phyloP scores from a whole-genome alignment of 2,329 filamentous ascomycete genomes.

The Orbilia blumenaviensis region DNA sequence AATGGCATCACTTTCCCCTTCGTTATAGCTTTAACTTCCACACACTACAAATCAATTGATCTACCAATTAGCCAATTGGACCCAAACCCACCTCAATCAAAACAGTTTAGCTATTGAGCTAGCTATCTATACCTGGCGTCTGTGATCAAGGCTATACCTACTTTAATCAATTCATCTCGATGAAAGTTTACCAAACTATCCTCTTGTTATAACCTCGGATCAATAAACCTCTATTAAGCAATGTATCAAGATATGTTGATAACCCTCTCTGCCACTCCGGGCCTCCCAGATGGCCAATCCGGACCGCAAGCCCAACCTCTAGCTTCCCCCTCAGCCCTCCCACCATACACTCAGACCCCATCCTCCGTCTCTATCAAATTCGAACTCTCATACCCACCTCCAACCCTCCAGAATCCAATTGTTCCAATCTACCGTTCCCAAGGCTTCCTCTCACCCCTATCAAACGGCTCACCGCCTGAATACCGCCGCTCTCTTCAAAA shows the following conservation, averaged over 20 bases:
- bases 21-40: background rate
- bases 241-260: background rate
- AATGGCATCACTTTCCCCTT: background rate
- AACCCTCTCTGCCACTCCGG: background rate
- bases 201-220: background rate
- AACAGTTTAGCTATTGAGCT: too few species aligned
- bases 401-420: background rate
- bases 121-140: too few species aligned
- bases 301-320: background rate
- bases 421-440: slow-evolving; percentile 28
- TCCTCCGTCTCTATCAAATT: background rate
- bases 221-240: background rate
- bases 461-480: slow-evolving; percentile 14
- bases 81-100: too few species aligned
- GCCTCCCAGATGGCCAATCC: background rate
- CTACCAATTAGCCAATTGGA: background rate
- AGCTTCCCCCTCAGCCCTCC: background rate
- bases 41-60: background rate
- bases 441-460: background rate
- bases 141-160: background rate
- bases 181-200: background rate
- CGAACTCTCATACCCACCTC: background rate
- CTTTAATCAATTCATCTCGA: background rate
- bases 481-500: slow-evolving; percentile 8
- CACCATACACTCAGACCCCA: background rate